These are phyloP conservation scores for Lophiotrema nucula DNA, from an alignment of 495 filamentous ascomycete species.

Conservation along the genomic window DNA sequence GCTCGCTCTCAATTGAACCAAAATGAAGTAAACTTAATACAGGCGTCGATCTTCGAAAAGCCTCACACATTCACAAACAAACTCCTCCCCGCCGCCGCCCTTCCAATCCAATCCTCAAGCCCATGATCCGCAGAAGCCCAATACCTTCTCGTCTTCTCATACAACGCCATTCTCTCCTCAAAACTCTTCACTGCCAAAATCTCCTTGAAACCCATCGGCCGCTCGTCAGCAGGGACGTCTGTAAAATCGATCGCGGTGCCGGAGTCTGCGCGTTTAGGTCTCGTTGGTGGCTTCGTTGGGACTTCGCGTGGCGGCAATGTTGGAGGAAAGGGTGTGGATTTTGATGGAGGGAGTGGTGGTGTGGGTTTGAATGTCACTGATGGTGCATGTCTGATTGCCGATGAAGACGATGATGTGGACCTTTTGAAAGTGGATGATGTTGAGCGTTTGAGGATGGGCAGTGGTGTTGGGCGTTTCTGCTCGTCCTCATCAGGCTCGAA, in stretches of 20 bases:
- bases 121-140: constrained; percentile 31
- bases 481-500: no score
- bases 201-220: constrained; percentile 29
- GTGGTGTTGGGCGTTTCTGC: no score
- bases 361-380: neutral
- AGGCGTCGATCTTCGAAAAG: no score
- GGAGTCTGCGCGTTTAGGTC: constrained; percentile 28
- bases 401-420: neutral
- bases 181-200: constrained; percentile 22
- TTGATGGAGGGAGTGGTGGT: neutral
- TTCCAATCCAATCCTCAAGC: constrained; percentile 24
- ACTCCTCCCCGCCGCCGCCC: neutral
- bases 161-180: constrained; percentile 21
- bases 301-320: neutral
- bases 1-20: no score
- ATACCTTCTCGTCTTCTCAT: constrained; percentile 26
- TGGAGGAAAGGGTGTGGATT: neutral
- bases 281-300: neutral
- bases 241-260: constrained; percentile 29
- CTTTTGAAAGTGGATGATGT: neutral
- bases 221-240: constrained; percentile 2
- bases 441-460: no score
- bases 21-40: no score
- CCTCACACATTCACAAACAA: no score
- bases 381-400: neutral